Conservation (phyloP, 345 rosid species). For the Salix arbutifolia region DNA sequence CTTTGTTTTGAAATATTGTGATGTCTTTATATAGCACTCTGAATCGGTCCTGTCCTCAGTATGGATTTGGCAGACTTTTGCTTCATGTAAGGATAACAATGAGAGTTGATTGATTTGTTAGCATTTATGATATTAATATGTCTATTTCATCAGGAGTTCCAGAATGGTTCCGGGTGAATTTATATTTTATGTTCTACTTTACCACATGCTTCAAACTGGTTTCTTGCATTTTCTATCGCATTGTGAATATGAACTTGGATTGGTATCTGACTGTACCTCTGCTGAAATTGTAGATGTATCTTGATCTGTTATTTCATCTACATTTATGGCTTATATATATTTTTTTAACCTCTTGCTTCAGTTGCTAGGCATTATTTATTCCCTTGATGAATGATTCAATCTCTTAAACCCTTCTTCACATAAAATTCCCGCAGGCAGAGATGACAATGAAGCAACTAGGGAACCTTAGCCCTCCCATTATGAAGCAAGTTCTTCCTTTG, state of each 20-base stretch:
- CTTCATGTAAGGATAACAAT: neutral
- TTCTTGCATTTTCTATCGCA: neutral
- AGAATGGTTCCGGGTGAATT: neutral
- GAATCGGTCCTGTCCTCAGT: neutral
- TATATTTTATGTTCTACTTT: neutral
- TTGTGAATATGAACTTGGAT: neutral
- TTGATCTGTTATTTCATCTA: neutral
- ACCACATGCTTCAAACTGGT: neutral
- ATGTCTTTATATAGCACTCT: neutral
- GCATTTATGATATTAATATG: neutral
- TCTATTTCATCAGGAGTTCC: neutral
- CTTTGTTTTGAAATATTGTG: neutral
- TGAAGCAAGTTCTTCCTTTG: conserved; percentile 94
- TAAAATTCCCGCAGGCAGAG: conserved; percentile 66
- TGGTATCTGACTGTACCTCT: neutral
- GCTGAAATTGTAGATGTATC: neutral
- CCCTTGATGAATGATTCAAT: neutral
- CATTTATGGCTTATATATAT: neutral
- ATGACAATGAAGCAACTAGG: conserved; percentile 88
- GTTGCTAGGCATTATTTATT: neutral
- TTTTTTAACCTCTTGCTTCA: neutral
- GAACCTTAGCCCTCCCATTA: conserved; percentile 81
- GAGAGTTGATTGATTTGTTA: neutral
- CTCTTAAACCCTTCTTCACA: neutral
- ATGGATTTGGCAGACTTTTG: neutral